Conservation (phyloP, 805 yeast species). For the Wickerhamiella brachini region DNA sequence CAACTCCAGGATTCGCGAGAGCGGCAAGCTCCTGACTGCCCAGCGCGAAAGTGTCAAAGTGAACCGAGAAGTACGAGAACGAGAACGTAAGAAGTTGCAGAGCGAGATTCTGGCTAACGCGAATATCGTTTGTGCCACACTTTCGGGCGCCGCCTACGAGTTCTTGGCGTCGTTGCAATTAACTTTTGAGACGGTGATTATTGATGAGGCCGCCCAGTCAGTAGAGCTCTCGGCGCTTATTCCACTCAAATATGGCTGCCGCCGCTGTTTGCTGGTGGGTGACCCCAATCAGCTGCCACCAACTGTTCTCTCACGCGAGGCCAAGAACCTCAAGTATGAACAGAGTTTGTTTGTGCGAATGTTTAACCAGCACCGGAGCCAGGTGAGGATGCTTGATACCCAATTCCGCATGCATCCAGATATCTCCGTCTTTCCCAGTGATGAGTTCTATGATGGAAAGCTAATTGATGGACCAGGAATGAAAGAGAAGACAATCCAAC, state of each 20-base stretch:
- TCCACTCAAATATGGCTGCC: slow-evolving; percentile 84
- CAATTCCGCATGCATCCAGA: slow-evolving; percentile 98
- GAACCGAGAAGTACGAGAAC: slow-evolving; percentile 59
- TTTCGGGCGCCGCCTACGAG: slow-evolving; percentile 91
- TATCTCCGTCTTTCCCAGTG: slow-evolving; percentile 76
- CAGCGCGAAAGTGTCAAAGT: slow-evolving; percentile 62
- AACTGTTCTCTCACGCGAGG: slow-evolving; percentile 81
- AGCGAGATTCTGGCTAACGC: slow-evolving; percentile 57
- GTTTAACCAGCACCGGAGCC: slow-evolving; percentile 48
- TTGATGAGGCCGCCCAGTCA: slow-evolving; percentile 97
- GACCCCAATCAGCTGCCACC: slow-evolving; percentile 98
- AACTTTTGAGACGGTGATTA: slow-evolving; percentile 76
- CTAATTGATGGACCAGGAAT: slow-evolving; percentile 71
- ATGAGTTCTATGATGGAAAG: slow-evolving; percentile 60
- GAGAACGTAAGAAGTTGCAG: slow-evolving; percentile 62
- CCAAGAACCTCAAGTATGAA: slow-evolving; percentile 67
- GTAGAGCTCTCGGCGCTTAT: slow-evolving; percentile 84
- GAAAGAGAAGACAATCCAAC: slow-evolving; percentile 41
- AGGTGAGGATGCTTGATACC: slow-evolving; percentile 66
- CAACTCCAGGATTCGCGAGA: slow-evolving; percentile 46
- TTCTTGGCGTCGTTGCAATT: slow-evolving; percentile 60
- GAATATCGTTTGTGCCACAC: slow-evolving; percentile 78
- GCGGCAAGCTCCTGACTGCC: slow-evolving; percentile 63
- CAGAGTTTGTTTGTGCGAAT: slow-evolving; percentile 89
- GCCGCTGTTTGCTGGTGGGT: slow-evolving; percentile 90